These are phyloP conservation scores for Colletotrichum paranaense DNA, from an alignment of 2,329 filamentous ascomycete genomes.

Conservation along the genomic window DNA sequence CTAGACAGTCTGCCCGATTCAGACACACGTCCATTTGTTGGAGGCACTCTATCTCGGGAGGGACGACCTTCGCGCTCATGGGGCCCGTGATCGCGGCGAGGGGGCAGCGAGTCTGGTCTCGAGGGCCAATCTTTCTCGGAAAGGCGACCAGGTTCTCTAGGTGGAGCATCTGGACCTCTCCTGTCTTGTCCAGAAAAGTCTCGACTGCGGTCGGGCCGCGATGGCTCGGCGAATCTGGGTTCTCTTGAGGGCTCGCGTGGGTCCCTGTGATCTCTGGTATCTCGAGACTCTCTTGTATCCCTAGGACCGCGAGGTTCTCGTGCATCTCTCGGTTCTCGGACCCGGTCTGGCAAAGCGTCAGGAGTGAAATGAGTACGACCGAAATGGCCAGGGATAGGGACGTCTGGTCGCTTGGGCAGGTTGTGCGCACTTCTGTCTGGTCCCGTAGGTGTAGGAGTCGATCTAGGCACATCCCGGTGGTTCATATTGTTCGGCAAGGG, in stretches of 20 bases:
- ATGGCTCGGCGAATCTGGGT: constrained; percentile 50
- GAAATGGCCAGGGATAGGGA: constrained; percentile 62
- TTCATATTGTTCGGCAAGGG: constrained; percentile 26
- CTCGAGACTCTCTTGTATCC: constrained; percentile 40
- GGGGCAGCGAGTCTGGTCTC: constrained; percentile 44
- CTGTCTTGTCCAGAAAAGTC: constrained; percentile 56
- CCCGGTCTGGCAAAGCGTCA: constrained; percentile 35
- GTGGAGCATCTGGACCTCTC: constrained; percentile 49
- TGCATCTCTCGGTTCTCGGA: constrained; percentile 43
- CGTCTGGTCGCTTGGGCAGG: constrained; percentile 69
- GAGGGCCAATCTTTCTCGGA: constrained; percentile 52
- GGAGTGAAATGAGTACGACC: constrained; percentile 56
- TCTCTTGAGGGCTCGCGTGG: constrained; percentile 49
- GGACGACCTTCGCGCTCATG: constrained; percentile 52
- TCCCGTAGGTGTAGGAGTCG: constrained; percentile 45
- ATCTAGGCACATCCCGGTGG: constrained; percentile 46
- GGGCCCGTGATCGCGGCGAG: constrained; percentile 48
- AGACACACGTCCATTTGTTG: constrained; percentile 39
- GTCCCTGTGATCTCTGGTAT: constrained; percentile 41
- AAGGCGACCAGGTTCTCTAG: constrained; percentile 50
- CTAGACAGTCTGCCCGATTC: constrained; percentile 42
- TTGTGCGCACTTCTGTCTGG: constrained; percentile 32
- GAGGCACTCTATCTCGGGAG: constrained; percentile 47
- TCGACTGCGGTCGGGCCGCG: constrained; percentile 54
- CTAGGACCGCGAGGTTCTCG: constrained; percentile 46